Base-by-base conservation (phyloP, 1,284 basidiomycete species). In the Earliella scabrosa region DNA sequence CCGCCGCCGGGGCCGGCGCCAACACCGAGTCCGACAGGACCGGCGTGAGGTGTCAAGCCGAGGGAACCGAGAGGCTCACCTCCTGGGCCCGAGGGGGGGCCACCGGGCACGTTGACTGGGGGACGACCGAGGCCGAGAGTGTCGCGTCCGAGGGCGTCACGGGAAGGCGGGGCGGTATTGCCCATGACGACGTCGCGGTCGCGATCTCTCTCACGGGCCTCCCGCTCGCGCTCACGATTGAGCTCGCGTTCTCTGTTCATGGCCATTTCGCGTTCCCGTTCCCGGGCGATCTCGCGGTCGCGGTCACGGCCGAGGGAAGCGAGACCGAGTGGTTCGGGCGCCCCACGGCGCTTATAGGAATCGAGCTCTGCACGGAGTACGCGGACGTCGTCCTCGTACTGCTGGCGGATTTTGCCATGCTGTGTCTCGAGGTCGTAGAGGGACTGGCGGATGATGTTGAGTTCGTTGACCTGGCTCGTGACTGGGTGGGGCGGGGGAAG, bases 361-460 rank as follows among this genome's bases (percentile, higher is more conserved):
- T 63, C 72, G 63, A 52, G 67, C 63, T 54, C 68, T 46, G 35
- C 65, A 65, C 59, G 69, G 63, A 61, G 63, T 62, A 68, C 54
- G 63, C 78, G 74, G 52, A 92, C 79, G 63, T 93, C 91, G 11
- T 87, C 83, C 66, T 93, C 89, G 66, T 90, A 92, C 73, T 87
- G 82, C 64, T 83, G 79, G 40, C 89, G 82, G 60, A 90, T 82
- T 70, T 88, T 87, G 56, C 79, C 78, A 63, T 93, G 90, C 57
- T 86, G 82, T 16, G 82, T 78, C 67, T 93, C 91, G 51, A 94
- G 84, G 54, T 93, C 90, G 68, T 90, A 90, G 32, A 93, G 79
- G 44, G 86, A 83, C 67, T 90, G 84, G 58, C 88, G 80, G 66
- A 92, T 88, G 69, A 86, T 79, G 58, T 85, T 86, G 54, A 91